A percentile compares a stretch with the other conserved stretches of the same genome.
phyloP scores from a whole-genome alignment of 2,329 filamentous ascomycete species.

The Microsporum ferrugineum region DNA sequence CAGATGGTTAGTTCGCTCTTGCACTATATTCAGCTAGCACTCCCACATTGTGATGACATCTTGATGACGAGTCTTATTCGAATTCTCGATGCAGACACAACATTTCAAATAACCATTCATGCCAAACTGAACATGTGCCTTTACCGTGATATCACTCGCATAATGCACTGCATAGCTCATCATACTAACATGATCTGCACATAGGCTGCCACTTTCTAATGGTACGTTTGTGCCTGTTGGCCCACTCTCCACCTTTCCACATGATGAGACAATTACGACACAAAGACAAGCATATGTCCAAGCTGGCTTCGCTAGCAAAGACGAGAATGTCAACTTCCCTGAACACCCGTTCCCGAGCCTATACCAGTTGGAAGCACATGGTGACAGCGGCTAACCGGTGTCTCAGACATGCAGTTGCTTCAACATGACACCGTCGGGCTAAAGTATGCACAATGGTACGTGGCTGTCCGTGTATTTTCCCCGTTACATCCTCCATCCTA shows the following conservation, averaged over 20 bases:
- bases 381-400: not conserved
- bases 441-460: not conserved
- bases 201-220: not conserved
- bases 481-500: not conserved
- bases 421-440: not conserved
- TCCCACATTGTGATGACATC: constrained; percentile 38
- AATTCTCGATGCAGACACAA: constrained; percentile 51
- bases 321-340: constrained; percentile 40
- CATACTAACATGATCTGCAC: not conserved
- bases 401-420: not conserved
- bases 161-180: not conserved
- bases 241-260: constrained; percentile 17
- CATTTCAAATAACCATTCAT: constrained; percentile 48
- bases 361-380: not conserved
- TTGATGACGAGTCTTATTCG: constrained; percentile 56
- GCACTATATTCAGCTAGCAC: not conserved
- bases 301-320: constrained; percentile 44
- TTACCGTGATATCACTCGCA: not conserved
- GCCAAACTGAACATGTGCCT: constrained; percentile 38
- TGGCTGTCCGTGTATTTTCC: not conserved
- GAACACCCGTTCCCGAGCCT: not conserved
- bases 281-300: constrained; percentile 97
- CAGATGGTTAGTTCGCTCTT: constrained; percentile 6
- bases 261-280: constrained; percentile 75
- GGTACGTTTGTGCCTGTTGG: not conserved